Base-by-base conservation (phyloP, 108 stramenopile genomes). In the Cafeteria roenbergensis region DNA sequence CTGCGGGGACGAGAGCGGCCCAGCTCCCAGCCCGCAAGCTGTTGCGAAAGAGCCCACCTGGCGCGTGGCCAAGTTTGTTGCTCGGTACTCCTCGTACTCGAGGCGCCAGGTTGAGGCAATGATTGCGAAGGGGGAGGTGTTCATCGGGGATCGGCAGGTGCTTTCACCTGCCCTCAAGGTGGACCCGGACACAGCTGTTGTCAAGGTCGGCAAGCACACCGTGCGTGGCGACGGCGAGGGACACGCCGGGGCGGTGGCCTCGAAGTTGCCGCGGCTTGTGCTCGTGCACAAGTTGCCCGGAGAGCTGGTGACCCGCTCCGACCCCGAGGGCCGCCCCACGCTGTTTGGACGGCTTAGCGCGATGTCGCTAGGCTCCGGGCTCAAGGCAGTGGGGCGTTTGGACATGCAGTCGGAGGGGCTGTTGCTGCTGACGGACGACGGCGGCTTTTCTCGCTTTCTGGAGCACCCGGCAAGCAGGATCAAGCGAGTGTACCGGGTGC, bases 271-370 rank as follows among this genome's bases (percentile, higher is more conserved):
- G 21, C 9, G 30, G 59, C 20, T 61, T 22, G 65, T 63, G 21
- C 31, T 69, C 27, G 67, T 26, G 21, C 65, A 69, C 53, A 69
- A 69, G 37, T 51, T 69, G 1, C 60, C 26, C 26, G 53, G 53
- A 9, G 68, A 69, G 48, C 51, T 69, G 3, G 65, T 69, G 0
- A 63, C 68, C 8, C 32, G 65, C 28, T 22, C 27, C n/a, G 68
- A 69, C 35, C 67, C 67, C 6, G 34, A 68, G 35, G 67, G 67
- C 1, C 28, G 67, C 22, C 67, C 59, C 20, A 68, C 67, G 67
- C 42, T 68, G 14, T 68, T 68, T n/a, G 20, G 30, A 31, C 67
- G 67, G n/a, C 25, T 68, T 17, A 31, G 25, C 66, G 55, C 2
- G 1, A 9, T n/a, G n/a, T n/a, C n/a, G n/a, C n/a, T n/a, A n/a